Percentiles rank a stretch among this genome's conserved stretches.
phyloP scores from a whole-genome alignment of 805 yeast genomes.

The Saccharomycopsis capsularis region DNA sequence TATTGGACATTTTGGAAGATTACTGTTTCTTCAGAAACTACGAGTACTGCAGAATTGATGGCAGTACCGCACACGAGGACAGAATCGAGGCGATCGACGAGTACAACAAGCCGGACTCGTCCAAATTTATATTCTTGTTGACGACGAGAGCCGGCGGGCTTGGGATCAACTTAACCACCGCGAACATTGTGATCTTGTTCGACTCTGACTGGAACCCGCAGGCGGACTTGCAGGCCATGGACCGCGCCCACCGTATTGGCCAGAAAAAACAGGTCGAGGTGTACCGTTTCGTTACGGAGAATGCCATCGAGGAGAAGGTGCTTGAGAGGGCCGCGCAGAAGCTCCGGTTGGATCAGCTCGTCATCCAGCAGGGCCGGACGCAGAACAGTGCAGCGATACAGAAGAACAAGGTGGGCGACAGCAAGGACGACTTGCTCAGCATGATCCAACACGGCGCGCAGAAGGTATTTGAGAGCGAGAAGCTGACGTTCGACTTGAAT shows the following conservation, averaged over 20 bases:
- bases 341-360: slow-evolving; percentile 84
- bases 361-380: slow-evolving; percentile 83
- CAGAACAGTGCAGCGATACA: slow-evolving; percentile 33
- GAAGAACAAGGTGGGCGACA: slow-evolving; percentile 40
- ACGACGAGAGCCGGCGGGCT: slow-evolving; percentile 97
- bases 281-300: slow-evolving; percentile 86
- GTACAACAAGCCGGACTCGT: slow-evolving; percentile 73
- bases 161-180: slow-evolving; percentile 88
- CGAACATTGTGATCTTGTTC: slow-evolving; percentile 80
- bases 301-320: slow-evolving; percentile 94
- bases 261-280: slow-evolving; percentile 94
- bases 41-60: slow-evolving; percentile 88
- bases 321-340: slow-evolving; percentile 95
- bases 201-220: slow-evolving; percentile 99
- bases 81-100: slow-evolving; percentile 90
- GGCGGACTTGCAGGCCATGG: slow-evolving; percentile 97
- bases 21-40: slow-evolving; percentile 80
- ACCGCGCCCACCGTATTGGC: slow-evolving; percentile 95
- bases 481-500: slow-evolving; percentile 30
- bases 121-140: slow-evolving; percentile 74
- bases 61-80: slow-evolving; percentile 88
- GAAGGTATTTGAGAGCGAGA: slow-evolving; percentile 58
- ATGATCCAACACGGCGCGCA: slow-evolving; percentile 98
- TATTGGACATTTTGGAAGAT: slow-evolving; percentile 85
- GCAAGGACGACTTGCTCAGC: slow-evolving; percentile 78